A percentile compares a stretch with the other conserved stretches of the same genome.
Evolutionary conservation across 805 yeast species (phyloP).

Genomic region (Candida tibetensis): DNA sequence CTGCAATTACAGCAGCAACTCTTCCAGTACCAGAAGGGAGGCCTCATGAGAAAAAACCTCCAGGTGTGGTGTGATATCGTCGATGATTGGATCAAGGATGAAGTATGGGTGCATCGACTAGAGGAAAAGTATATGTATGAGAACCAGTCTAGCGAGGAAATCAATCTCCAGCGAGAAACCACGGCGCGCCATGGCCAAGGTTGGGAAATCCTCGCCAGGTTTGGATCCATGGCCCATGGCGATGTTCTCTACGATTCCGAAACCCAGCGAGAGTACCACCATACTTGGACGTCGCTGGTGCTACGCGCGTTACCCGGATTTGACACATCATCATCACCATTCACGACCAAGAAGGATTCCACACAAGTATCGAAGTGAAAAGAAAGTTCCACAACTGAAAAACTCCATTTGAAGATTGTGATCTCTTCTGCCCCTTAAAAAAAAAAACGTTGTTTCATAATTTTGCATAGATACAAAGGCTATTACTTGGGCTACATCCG

Average conservation of each 20-base stretch:
- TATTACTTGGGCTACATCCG: no score
- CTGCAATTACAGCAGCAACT: conserved; percentile 49
- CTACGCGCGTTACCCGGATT: not conserved
- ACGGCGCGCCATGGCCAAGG: conserved; percentile 32
- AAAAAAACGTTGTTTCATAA: no score
- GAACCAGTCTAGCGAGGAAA: conserved; percentile 20
- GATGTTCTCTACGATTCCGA: conserved; percentile 27
- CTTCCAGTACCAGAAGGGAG: conserved; percentile 53
- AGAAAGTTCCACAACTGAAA: no score
- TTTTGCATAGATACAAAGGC: no score
- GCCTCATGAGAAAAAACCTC: conserved; percentile 48
- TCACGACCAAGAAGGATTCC: no score
- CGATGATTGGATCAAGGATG: conserved; percentile 51
- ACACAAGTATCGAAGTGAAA: no score
- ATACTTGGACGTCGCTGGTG: conserved; percentile 26
- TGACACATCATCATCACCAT: not conserved
- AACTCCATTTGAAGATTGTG: no score
- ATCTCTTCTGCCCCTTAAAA: no score
- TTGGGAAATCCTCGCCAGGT: conserved; percentile 25
- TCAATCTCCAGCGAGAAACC: conserved; percentile 22
- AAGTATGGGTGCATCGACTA: conserved; percentile 60
- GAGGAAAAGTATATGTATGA: conserved; percentile 43
- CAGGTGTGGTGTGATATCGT: conserved; percentile 53
- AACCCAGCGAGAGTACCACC: conserved; percentile 29
- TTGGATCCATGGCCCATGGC: conserved; percentile 37